These are phyloP conservation scores for Leishmania arabica DNA, from an alignment of 208 protist species.

Conservation along the genomic window DNA sequence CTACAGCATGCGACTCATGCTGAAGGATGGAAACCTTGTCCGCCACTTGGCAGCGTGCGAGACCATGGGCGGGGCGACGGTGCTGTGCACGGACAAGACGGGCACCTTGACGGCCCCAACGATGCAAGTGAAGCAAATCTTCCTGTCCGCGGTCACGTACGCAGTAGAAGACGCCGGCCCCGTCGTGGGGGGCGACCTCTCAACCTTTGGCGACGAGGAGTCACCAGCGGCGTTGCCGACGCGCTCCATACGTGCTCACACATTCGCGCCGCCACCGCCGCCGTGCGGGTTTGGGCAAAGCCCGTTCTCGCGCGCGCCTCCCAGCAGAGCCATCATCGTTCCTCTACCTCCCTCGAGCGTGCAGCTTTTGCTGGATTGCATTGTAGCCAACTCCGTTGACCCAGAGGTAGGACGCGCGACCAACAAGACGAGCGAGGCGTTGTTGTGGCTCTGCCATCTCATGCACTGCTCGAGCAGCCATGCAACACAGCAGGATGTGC, in stretches of 20 bases:
- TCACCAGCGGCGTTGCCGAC: conserved; percentile 3
- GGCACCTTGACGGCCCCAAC: conserved; percentile 94
- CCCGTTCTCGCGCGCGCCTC: background rate
- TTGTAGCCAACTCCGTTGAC: conserved; percentile 64
- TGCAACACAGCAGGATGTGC: conserved; percentile 10
- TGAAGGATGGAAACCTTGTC: conserved; percentile 95
- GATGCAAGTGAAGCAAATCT: conserved; percentile 87
- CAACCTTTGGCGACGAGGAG: background rate
- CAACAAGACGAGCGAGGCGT: conserved; percentile 77
- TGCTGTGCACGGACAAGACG: conserved; percentile 95
- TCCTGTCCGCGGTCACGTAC: conserved; percentile 42
- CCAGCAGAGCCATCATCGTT: conserved; percentile 14
- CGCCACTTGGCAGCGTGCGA: conserved; percentile 96
- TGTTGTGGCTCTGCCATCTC: conserved; percentile 46
- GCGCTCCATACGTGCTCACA: background rate
- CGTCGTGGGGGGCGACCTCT: background rate
- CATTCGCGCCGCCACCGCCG: background rate
- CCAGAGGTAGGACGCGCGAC: conserved; percentile 50
- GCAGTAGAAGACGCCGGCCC: conserved; percentile 3
- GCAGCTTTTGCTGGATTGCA: conserved; percentile 60
- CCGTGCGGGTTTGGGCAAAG: conserved; percentile 4
- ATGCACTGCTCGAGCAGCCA: conserved; percentile 8
- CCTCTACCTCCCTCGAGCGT: conserved; percentile 30
- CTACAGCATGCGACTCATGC: conserved; percentile 96
- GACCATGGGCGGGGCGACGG: conserved; percentile 96